phyloP scores from a whole-genome alignment of 1,139 yeast genomes.

The Yamadazyma membranifaciens region DNA sequence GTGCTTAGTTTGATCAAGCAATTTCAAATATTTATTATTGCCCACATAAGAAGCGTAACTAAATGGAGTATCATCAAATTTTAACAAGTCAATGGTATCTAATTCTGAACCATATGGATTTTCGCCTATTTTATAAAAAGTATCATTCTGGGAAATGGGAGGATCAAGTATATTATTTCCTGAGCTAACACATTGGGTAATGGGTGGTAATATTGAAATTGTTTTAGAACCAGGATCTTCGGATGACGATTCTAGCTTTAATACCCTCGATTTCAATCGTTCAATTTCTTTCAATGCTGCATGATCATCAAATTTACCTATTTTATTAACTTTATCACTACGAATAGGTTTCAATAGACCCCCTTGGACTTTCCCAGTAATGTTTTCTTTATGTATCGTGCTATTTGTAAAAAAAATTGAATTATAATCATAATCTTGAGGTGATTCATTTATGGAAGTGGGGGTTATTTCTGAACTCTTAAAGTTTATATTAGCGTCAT shows the following conservation, averaged over 20 bases:
- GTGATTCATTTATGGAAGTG: too few species aligned
- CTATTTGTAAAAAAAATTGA: background rate
- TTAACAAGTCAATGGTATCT: conserved; percentile 1
- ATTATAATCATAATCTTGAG: too few species aligned
- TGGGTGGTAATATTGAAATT: background rate
- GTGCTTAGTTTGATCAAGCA: background rate
- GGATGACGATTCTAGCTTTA: background rate
- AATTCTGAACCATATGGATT: conserved; percentile 1
- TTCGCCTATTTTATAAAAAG: conserved; percentile 3
- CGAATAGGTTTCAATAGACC: too few species aligned
- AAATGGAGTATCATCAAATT: conserved; percentile 3
- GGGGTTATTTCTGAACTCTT: too few species aligned
- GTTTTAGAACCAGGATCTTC: background rate
- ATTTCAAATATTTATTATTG: background rate
- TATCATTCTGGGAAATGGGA: background rate
- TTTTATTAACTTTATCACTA: background rate
- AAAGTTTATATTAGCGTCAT: too few species aligned
- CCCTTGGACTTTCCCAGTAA: too few species aligned
- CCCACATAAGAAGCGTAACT: background rate
- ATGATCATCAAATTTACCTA: background rate
- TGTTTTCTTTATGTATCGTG: background rate
- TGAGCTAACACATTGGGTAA: background rate
- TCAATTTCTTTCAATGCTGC: background rate
- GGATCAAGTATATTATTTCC: background rate
- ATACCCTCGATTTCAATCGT: background rate